Evolutionary conservation across 768 basidiomycete genomes (phyloP), one percentile per base, ranked within the genome.

Genomic region (button mushroom (Agaricus bisporus)): DNA sequence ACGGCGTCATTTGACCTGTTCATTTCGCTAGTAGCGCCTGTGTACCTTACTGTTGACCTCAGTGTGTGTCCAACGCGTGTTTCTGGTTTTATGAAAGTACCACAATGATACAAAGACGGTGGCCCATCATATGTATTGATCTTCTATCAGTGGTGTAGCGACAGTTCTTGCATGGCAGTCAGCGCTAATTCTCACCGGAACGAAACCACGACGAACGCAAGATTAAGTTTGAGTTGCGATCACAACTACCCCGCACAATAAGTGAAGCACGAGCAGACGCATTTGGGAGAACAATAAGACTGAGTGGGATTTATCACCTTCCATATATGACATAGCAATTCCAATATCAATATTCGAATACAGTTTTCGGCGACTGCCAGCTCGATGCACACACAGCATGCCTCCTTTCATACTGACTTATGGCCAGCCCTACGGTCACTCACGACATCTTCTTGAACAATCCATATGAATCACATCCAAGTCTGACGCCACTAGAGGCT

Each of bases 391-490:
- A 38, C 37, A 26, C n/a, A 14, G 29, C 42, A 39, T 17, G 6
- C 15, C 29, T 54, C 18, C 41, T 29, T 17, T 35, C 53, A 22
- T 22, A 54, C 53, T 32, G 22, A 22, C 22, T 22, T 22, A 54
- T 54, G 53, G 35, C 53, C 18, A 54, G 39, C 32, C 42, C 50
- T n/a, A 41, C 59, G 18, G 60, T 63, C 61, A 36, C 39, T 0
- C 50, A 48, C 41, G 74, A 78, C 49, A 72, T 85, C 46, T 78
- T 82, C 63, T 66, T 73, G 5, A 61, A 67, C 41, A 92, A 91
- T 60, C 90, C 90, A 7, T 92, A 92, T 61, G 80, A 82, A 49
- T 77, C 75, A 1, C 83, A 94, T 62, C 78, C 85, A 0, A 77
- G 75, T 57, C 71, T 95, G 20, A 79, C 86, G 1, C 62, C 76